These are phyloP conservation scores for Trametes maxima DNA, from an alignment of 768 basidiomycete genomes.

Conservation along the genomic window DNA sequence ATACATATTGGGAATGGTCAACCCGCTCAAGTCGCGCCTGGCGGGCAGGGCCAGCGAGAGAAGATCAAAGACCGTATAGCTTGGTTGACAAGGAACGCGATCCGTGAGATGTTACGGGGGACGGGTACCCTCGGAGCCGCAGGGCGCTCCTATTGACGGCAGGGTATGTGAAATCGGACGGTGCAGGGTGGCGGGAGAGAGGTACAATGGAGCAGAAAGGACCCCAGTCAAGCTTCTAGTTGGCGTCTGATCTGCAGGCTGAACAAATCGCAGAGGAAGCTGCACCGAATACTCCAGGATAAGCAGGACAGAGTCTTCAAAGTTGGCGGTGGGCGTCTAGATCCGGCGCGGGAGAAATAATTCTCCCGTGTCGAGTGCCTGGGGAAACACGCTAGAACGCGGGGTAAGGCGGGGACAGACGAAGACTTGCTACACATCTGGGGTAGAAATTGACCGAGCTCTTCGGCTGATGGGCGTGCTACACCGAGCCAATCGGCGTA, in stretches of 20 bases:
- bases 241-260: constrained; percentile 8
- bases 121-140: constrained; percentile 16
- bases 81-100: constrained; percentile 1
- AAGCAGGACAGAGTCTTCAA: neutral
- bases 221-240: constrained; percentile 3
- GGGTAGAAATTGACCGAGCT: neutral
- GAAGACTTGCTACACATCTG: neutral
- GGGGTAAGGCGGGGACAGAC: constrained; percentile 4
- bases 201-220: neutral
- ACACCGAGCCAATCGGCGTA: neutral
- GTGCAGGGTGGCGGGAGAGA: neutral
- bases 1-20: neutral
- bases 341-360: neutral
- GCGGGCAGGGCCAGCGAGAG: neutral
- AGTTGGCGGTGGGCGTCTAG: neutral
- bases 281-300: neutral
- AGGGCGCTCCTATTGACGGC: constrained; percentile 3
- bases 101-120: constrained; percentile 7
- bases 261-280: neutral
- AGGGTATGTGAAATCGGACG: neutral
- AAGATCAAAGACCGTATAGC: neutral
- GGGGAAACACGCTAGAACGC: constrained; percentile 5
- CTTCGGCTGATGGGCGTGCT: neutral
- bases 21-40: neutral
- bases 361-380: constrained; percentile 7